Conservation (phyloP, 148 eudicot genomes). For the Camellia lanceoleosa region DNA sequence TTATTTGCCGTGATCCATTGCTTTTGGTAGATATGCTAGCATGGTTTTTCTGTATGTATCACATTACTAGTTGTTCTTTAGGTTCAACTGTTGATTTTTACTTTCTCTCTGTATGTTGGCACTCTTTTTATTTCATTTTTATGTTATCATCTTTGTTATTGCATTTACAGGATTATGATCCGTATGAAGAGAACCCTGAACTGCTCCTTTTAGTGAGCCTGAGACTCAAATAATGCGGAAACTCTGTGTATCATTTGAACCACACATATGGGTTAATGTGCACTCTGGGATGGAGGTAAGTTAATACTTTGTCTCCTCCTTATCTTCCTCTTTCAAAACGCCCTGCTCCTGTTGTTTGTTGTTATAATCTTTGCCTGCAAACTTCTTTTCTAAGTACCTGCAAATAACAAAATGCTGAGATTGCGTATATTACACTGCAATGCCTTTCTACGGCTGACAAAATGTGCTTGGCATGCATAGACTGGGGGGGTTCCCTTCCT, state of each 20-base stretch:
- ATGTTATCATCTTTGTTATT: slow-evolving; percentile 1
- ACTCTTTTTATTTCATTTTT: not conserved
- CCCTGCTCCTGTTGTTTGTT: not conserved
- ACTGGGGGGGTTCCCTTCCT: not conserved
- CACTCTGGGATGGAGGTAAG: slow-evolving; percentile 97
- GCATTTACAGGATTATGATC: slow-evolving; percentile 73
- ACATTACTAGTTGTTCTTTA: not conserved
- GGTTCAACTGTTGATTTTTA: not conserved
- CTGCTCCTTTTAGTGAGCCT: slow-evolving; percentile 92
- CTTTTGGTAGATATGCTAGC: not conserved
- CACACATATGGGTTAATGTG: slow-evolving; percentile 95
- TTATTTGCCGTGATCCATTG: not conserved
- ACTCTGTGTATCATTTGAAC: slow-evolving; percentile 73
- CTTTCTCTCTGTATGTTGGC: not conserved
- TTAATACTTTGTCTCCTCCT: not conserved
- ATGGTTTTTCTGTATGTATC: not conserved
- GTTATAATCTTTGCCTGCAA: not conserved
- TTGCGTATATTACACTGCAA: not conserved
- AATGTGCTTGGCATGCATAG: not conserved
- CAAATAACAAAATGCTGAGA: slow-evolving; percentile 1
- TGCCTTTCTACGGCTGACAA: not conserved
- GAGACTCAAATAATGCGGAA: slow-evolving; percentile 88
- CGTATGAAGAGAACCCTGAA: slow-evolving; percentile 92
- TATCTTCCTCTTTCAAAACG: not conserved
- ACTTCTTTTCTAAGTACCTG: not conserved